Evolutionary conservation across 768 basidiomycete species (phyloP), one percentile per base, ranked within the genome.

Genomic region (Amanita rubescens): DNA sequence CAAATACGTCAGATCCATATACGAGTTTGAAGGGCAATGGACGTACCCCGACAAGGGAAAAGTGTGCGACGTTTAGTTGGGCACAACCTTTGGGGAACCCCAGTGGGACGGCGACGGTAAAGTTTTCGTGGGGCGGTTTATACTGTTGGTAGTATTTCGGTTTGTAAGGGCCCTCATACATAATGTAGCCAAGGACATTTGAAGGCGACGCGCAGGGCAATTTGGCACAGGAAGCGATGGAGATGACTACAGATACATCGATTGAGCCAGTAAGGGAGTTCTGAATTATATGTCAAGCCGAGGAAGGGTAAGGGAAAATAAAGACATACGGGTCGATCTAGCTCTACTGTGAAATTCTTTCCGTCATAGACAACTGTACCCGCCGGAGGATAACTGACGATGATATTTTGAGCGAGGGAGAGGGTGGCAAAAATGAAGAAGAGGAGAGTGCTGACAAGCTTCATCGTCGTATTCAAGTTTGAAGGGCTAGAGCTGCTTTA

Each of bases 161-260:
- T 20, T 62, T 58, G 55, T 69, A 80, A 8, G 62, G 62, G n/a
- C 78, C 79, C 39, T 70, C 72, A 62, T 76, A 79, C 45, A 80
- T 63, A n/a, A 79, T 68, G 9, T 51, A 58, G 12, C 77, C 78
- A 59, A 79, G 55, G 15, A 63, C 51, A 7, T 64, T 64, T 1
- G 52, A 42, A 6, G 63, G 63, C 5, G 64, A 27, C 14, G 53
- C 38, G 55, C 70, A 65, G 42, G 58, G 52, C 33, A 44, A 55
- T 15, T 59, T 39, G 4, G 57, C 55, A 46, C 69, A 80, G 30
- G 71, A 70, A 37, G 66, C 63, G 27, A 80, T 33, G 7, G 69
- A 76, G 49, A 80, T 71, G 25, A 72, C 72, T 49, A 80, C 61
- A 12, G 71, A 75, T 3, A 80, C 70, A 53, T 79, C 76, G 34